Evolutionary conservation across 176 grass and related monocot species (phyloP), one percentile per base, ranked within the genome.

Genomic region (Bothriochloa decipiens): DNA sequence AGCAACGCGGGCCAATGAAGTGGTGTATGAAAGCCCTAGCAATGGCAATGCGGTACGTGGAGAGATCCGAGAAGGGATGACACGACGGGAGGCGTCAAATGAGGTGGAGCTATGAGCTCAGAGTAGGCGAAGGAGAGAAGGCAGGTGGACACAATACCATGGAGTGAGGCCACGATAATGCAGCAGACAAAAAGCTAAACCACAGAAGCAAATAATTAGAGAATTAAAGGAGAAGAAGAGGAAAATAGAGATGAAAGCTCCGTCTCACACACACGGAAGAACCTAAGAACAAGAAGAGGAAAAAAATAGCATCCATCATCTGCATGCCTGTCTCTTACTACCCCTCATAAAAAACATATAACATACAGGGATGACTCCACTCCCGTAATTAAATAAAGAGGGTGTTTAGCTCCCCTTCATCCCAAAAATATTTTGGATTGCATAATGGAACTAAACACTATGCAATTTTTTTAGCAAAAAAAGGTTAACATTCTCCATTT

Each of bases 51-150:
- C 5, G 1, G 18, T 5, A 18, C 5, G 4, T 18, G 17, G 2
- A 53, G 17, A 53, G 18, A 0, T 7, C 0, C 0, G 17, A 1
- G 17, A 53, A 53, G 50, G 0, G 16, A 18, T 5, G 6, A 20
- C 7, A 0, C 2, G 0, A 22, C 7, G 7, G 18, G 7, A 55
- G 6, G 8, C 2, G 0, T 0, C 6, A 20, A 55, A 53, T 53
- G 6, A 52, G 5, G 15, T 52, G 49, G 49, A 53, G 50, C 5
- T 52, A 1, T 53, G 17, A 55, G 20, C 2, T n/a, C 8, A 0
- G 7, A 58, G 20, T 10, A 3, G 6, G 3, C 22, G 20, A 58
- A 58, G 20, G 20, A 58, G 20, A n/a, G 53, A 0, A 58, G 20
- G 0, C 8, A 1, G 0, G 53, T n/a, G 20, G 20, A n/a, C 8